These are phyloP conservation scores for Aspergillus coremiiformis DNA, from an alignment of 495 filamentous ascomycete genomes.

Conservation along the genomic window DNA sequence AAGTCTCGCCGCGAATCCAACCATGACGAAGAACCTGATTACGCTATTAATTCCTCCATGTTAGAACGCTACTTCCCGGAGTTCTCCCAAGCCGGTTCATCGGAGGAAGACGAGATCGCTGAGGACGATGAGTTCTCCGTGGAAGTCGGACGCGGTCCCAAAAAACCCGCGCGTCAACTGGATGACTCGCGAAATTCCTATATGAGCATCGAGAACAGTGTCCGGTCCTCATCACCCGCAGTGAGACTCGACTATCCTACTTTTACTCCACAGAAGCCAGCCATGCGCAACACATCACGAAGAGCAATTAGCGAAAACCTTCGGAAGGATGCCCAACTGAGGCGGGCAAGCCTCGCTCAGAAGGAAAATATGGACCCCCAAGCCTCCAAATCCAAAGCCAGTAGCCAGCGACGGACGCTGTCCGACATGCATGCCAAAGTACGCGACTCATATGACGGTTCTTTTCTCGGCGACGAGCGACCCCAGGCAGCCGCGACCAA, in stretches of 20 bases:
- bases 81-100: conserved; percentile 41
- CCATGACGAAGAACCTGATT: conserved; percentile 37
- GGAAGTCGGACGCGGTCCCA: conserved; percentile 37
- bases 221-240: conserved; percentile 42
- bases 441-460: conserved; percentile 48
- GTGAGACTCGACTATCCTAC: conserved; percentile 40
- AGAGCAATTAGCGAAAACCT: conserved; percentile 35
- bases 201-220: conserved; percentile 42
- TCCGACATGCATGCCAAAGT: conserved; percentile 51
- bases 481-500: conserved; percentile 42
- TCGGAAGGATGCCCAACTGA: conserved; percentile 39
- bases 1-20: conserved; percentile 15
- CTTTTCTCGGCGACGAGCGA: conserved; percentile 43
- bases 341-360: conserved; percentile 38
- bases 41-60: conserved; percentile 54
- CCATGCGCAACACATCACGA: conserved; percentile 19
- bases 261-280: conserved; percentile 36
- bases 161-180: conserved; percentile 27
- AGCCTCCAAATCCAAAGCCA: conserved; percentile 25
- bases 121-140: conserved; percentile 35
- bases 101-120: conserved; percentile 31
- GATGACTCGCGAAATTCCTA: conserved; percentile 40
- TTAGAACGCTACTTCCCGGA: conserved; percentile 57
- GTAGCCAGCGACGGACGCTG: conserved; percentile 36
- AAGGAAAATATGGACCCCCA: conserved; percentile 41